phyloP scores from a whole-genome alignment of 2,329 filamentous ascomycete genomes.

The Dothideomycetidae sp. region DNA sequence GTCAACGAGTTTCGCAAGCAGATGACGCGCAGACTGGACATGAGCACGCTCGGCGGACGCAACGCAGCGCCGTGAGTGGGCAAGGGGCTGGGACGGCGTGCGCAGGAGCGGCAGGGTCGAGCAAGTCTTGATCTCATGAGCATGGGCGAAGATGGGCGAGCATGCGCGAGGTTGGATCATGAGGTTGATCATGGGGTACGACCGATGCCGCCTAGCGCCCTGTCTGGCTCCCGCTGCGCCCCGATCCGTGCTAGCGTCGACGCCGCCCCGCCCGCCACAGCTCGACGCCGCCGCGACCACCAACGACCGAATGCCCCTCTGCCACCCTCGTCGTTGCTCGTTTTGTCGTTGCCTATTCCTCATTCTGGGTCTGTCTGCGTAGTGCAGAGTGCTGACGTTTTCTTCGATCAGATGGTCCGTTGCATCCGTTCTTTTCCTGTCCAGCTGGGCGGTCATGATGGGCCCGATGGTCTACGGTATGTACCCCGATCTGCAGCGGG shows the following conservation, averaged over 20 bases:
- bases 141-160: background rate
- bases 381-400: constrained; percentile 22
- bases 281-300: constrained; percentile 6
- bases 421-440: constrained; percentile 77
- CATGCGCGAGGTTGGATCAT: too few species aligned
- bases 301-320: constrained; percentile 3
- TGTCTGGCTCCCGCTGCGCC: constrained; percentile 11
- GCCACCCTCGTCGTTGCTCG: background rate
- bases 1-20: background rate
- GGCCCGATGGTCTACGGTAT: constrained; percentile 64
- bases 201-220: background rate
- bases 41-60: too few species aligned
- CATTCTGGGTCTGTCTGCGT: constrained; percentile 2
- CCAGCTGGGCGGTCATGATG: constrained; percentile 90
- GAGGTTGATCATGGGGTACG: background rate
- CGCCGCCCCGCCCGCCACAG: constrained; percentile 9
- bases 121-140: background rate
- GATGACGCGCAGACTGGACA: background rate
- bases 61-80: too few species aligned
- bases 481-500: constrained; percentile 14
- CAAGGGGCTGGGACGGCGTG: too few species aligned
- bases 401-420: constrained; percentile 69
- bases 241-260: constrained; percentile 9
- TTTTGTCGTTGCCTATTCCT: constrained; percentile 8
- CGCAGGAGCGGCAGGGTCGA: too few species aligned